phyloP scores from a whole-genome alignment of 371 early-diverging fungal genomes.

The Batkoa obscura region DNA sequence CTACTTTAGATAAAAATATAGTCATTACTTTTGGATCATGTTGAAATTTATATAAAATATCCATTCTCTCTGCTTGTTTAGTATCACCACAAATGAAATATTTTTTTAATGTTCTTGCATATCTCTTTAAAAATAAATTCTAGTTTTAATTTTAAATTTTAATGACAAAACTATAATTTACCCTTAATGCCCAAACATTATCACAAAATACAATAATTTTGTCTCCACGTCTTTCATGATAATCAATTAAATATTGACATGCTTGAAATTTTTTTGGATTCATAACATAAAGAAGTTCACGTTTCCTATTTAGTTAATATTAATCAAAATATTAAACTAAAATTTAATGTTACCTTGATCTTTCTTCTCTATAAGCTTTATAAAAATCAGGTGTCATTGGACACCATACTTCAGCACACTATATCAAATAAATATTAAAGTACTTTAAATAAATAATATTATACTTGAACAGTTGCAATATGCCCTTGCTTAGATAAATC shows the following conservation, averaged over 20 bases:
- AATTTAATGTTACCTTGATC: constrained; percentile 12
- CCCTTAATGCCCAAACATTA: constrained; percentile 89
- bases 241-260: constrained; percentile 93
- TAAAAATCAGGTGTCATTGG: constrained; percentile 98
- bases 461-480: constrained; percentile 88
- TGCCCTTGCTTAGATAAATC: constrained; percentile 94
- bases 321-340: not conserved
- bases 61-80: constrained; percentile 86
- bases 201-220: constrained; percentile 99
- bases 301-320: constrained; percentile 26
- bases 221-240: constrained; percentile 94
- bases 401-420: constrained; percentile 99
- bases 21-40: constrained; percentile 88
- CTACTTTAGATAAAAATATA: constrained; percentile 94
- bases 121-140: no score
- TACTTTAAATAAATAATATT: no score
- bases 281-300: constrained; percentile 86
- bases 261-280: constrained; percentile 98
- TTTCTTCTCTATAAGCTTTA: constrained; percentile 70
- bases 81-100: constrained; percentile 98
- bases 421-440: not conserved
- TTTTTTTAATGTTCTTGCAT: constrained; percentile 80
- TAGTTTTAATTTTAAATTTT: no score
- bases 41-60: constrained; percentile 89
- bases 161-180: no score